These are phyloP conservation scores for Colletotrichum navitas DNA, from an alignment of 2,329 filamentous ascomycete species.

Conservation along the genomic window DNA sequence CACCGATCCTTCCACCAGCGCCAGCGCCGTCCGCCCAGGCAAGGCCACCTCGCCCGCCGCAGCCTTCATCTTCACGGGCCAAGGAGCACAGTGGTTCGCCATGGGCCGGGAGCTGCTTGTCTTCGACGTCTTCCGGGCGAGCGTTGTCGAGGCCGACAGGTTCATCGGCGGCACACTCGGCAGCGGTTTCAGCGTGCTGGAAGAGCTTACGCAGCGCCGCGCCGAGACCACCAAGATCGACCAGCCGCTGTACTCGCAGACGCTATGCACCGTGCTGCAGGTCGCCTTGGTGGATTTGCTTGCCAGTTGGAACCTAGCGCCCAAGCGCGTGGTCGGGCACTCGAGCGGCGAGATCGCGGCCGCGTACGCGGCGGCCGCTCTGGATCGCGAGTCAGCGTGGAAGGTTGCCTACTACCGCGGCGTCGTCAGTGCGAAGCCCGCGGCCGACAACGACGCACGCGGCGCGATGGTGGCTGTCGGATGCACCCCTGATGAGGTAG, in stretches of 20 bases:
- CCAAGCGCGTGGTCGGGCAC: slow-evolving; percentile 51
- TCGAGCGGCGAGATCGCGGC: slow-evolving; percentile 56
- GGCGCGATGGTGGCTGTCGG: slow-evolving; percentile 1
- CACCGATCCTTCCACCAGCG: not conserved
- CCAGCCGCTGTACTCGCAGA: slow-evolving; percentile 48
- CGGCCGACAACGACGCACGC: not conserved
- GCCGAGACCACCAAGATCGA: slow-evolving; percentile 33
- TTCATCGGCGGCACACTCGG: slow-evolving; percentile 51
- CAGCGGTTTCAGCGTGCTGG: slow-evolving; percentile 50
- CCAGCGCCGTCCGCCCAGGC: not conserved
- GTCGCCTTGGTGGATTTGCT: slow-evolving; percentile 55
- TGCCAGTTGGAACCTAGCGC: slow-evolving; percentile 46
- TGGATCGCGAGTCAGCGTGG: slow-evolving; percentile 55
- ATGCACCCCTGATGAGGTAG: slow-evolving; percentile 31
- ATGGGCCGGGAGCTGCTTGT: slow-evolving; percentile 34
- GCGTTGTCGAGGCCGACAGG: not conserved
- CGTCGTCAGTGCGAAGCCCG: slow-evolving; percentile 46
- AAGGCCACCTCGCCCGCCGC: not conserved
- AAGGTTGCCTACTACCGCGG: slow-evolving; percentile 61
- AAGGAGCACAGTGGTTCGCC: slow-evolving; percentile 39
- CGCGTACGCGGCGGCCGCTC: slow-evolving; percentile 54
- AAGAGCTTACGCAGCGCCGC: slow-evolving; percentile 49
- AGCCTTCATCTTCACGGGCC: slow-evolving; percentile 38
- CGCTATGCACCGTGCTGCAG: slow-evolving; percentile 58
- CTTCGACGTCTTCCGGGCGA: not conserved